These are phyloP conservation scores for Gossypium rotundifolium DNA, from an alignment of 345 rosid genomes.

Conservation along the genomic window DNA sequence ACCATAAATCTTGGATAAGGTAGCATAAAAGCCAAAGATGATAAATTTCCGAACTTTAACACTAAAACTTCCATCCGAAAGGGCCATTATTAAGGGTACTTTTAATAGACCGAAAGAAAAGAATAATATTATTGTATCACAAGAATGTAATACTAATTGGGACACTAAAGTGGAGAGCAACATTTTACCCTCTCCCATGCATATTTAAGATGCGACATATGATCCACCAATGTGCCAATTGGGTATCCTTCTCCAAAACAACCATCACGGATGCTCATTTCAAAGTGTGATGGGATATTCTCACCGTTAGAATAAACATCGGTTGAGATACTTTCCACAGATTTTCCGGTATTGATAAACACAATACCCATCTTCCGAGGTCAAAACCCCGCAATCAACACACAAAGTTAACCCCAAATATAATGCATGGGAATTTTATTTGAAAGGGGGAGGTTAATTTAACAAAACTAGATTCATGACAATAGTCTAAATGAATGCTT, in stretches of 20 bases:
- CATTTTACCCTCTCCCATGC: conserved; percentile 44
- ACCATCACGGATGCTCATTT: conserved; percentile 7
- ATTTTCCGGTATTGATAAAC: conserved; percentile 30
- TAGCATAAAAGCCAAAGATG: not conserved
- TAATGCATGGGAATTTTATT: not conserved
- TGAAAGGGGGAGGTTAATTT: too few relatives aligned
- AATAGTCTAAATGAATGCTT: not conserved
- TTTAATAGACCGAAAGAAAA: not conserved
- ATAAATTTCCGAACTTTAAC: not conserved
- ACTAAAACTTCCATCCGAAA: not conserved
- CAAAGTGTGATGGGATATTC: conserved; percentile 16
- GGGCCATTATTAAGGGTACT: not conserved
- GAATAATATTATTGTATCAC: not conserved
- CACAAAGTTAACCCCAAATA: not conserved
- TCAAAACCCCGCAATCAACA: conserved; percentile 38
- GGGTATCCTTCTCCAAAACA: conserved; percentile 23
- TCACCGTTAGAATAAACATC: conserved; percentile 17
- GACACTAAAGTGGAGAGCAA: conserved; percentile 11
- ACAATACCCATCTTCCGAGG: conserved; percentile 57
- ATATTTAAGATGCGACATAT: conserved; percentile 37
- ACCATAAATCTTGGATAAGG: not conserved
- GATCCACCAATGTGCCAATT: conserved; percentile 25
- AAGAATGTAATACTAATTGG: not conserved
- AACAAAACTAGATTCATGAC: not conserved
- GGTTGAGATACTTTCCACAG: conserved; percentile 7